Evolutionary conservation across 306 rosid genomes (phyloP), one percentile per base, ranked within the genome.

Genomic region (Phaseolus lunatus): DNA sequence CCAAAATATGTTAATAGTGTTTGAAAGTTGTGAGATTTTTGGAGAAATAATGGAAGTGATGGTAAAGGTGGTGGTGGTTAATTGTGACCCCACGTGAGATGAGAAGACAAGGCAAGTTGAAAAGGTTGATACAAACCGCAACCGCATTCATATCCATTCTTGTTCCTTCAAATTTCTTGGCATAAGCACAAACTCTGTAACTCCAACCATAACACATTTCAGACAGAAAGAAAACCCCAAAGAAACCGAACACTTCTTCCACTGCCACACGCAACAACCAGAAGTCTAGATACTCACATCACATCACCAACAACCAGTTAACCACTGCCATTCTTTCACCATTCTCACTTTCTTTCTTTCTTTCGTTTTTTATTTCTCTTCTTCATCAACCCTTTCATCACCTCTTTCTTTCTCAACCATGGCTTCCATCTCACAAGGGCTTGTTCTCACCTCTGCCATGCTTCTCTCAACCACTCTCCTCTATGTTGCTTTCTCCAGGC

Each of bases 381-480:
- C 63, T 22, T 29, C 49, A 3, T 49, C 63, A 16, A 14, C 70
- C 44, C 67, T 1, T 66, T 22, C 37, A 18, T 29, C 61, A 12
- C 16, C 43, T 44, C 48, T 10, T 26, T 33, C 22, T 22, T 18
- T 26, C 47, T 15, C 19, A 89, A 5, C 20, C 20, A 89, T 89
- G 93, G 63, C 89, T 47, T 72, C 89, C 24, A 65, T 89, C 41
- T 87, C 89, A 19, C 84, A 78, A 4, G 83, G 84, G 31, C 50
- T 89, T 61, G 85, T 83, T 61, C 75, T 89, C n/a, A 85, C 93
- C 56, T 85, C 90, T 5, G 87, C 89, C 31, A 85, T 89, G 89
- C 80, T 83, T 24, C 70, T 85, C 2, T 89, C 93, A 13, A 87
- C 79, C 80, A 87, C 93, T 33, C 64, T 84, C 15, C 67, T 89